Percentiles rank a stretch among this genome's conserved stretches.
Conservation (phyloP, 2,329 filamentous ascomycete genomes). For the Calonectria montana region DNA sequence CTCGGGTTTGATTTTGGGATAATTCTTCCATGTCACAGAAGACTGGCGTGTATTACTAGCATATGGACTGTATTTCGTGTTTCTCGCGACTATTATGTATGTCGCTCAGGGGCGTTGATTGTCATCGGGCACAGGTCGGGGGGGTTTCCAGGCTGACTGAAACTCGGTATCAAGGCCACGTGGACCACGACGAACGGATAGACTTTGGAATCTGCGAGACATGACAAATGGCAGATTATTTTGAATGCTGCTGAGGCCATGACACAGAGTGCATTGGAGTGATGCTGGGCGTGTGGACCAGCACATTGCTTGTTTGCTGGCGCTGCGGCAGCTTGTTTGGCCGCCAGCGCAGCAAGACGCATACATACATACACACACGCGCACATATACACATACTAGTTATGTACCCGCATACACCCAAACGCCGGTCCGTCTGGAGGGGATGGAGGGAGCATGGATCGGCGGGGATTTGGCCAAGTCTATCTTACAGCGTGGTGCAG, state of each 20-base stretch:
- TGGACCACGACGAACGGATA: slow-evolving; percentile 20
- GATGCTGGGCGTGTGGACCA: slow-evolving; percentile 1
- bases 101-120: not conserved
- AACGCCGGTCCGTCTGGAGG: not conserved
- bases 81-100: slow-evolving; percentile 7
- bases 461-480: slow-evolving; percentile 4
- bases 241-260: slow-evolving; percentile 2
- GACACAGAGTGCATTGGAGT: slow-evolving; percentile 4
- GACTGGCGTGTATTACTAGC: slow-evolving; percentile 1
- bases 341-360: slow-evolving; percentile 14
- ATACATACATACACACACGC: not conserved
- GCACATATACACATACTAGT: slow-evolving; percentile 1
- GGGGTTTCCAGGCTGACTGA: not conserved
- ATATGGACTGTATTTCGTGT: not conserved
- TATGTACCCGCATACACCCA: not conserved
- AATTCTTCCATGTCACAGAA: not conserved
- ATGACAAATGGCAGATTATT: slow-evolving; percentile 7
- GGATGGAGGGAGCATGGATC: slow-evolving; percentile 17
- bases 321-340: slow-evolving; percentile 4
- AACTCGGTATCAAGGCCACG: slow-evolving; percentile 17
- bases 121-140: slow-evolving; percentile 7
- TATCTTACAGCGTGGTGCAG: slow-evolving; percentile 6
- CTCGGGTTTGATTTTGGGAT: not conserved
- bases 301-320: not conserved
- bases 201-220: slow-evolving; percentile 9